A percentile compares a stretch with the other conserved stretches of the same genome.
Evolutionary conservation across 2,329 filamentous ascomycete species (phyloP).

Genomic region (Davidsoniella virescens): DNA sequence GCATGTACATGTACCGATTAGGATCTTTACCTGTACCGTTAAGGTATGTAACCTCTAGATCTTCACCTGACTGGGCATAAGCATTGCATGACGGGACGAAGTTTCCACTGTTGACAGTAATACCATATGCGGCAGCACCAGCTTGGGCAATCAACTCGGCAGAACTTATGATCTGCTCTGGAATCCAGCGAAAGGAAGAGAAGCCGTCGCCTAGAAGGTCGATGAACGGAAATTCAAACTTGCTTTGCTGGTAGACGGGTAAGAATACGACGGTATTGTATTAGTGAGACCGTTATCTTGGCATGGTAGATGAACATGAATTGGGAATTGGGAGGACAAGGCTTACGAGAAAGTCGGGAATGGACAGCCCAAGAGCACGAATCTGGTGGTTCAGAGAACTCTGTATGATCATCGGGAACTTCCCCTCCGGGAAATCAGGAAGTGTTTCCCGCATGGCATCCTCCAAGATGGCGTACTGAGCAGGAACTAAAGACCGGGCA

Average conservation of each 20-base stretch:
- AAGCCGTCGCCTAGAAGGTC: conserved; percentile 33
- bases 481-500: conserved; percentile 31
- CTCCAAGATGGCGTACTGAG: conserved; percentile 32
- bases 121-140: conserved; percentile 31
- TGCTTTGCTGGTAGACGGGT: conserved; percentile 25
- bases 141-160: conserved; percentile 26
- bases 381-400: conserved; percentile 35
- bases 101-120: conserved; percentile 23
- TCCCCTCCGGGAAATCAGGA: conserved; percentile 31
- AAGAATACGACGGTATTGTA: not conserved
- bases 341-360: conserved; percentile 33
- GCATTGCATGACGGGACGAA: conserved; percentile 34
- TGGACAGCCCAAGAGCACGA: conserved; percentile 23
- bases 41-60: conserved; percentile 1
- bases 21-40: conserved; percentile 16
- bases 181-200: conserved; percentile 34
- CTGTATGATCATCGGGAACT: conserved; percentile 37
- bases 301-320: no score
- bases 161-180: conserved; percentile 30
- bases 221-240: conserved; percentile 39
- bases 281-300: not conserved
- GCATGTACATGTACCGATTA: conserved; percentile 13
- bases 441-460: conserved; percentile 20
- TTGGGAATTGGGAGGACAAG: not conserved
- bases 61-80: conserved; percentile 20